phyloP scores from a whole-genome alignment of 768 basidiomycete genomes.

The Phlebiopsis flavidoalba region DNA sequence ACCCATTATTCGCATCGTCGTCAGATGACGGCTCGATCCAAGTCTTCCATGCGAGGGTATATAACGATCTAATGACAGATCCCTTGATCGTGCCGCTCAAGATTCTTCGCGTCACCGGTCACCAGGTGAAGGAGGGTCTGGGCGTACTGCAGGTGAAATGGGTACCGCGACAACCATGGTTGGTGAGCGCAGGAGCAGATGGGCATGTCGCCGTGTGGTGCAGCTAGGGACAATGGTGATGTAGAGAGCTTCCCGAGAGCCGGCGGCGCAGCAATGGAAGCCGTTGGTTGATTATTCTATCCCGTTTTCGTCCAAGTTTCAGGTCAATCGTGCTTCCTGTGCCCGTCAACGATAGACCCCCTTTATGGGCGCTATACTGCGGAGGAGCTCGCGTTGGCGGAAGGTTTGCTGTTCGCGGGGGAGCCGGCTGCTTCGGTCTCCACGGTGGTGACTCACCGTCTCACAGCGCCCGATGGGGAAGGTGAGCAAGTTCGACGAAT shows the following conservation, averaged over 20 bases:
- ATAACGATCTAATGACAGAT: slow-evolving; percentile 93
- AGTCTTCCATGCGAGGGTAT: slow-evolving; percentile 93
- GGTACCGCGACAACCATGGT: slow-evolving; percentile 89
- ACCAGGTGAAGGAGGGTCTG: slow-evolving; percentile 76
- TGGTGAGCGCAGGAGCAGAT: slow-evolving; percentile 89
- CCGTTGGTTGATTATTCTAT: background rate
- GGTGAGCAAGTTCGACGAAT: background rate
- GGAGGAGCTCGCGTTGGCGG: background rate
- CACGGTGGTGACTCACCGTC: background rate
- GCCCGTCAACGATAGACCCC: background rate
- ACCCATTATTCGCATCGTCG: slow-evolving; percentile 94
- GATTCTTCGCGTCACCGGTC: slow-evolving; percentile 93
- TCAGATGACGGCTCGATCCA: slow-evolving; percentile 98
- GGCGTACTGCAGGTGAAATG: slow-evolving; percentile 91
- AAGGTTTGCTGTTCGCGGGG: background rate
- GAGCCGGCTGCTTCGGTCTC: background rate
- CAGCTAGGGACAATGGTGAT: slow-evolving; percentile 38
- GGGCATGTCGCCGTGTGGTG: slow-evolving; percentile 87
- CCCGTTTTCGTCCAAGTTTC: background rate
- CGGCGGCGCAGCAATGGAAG: background rate
- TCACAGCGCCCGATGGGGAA: background rate
- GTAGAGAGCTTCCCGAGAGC: background rate
- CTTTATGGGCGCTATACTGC: background rate
- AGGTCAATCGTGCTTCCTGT: background rate
- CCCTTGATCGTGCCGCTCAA: slow-evolving; percentile 97